A percentile compares a stretch with the other conserved stretches of the same genome.
Evolutionary conservation across 495 filamentous ascomycete genomes (phyloP).

Genomic region (Penicillium soppii): DNA sequence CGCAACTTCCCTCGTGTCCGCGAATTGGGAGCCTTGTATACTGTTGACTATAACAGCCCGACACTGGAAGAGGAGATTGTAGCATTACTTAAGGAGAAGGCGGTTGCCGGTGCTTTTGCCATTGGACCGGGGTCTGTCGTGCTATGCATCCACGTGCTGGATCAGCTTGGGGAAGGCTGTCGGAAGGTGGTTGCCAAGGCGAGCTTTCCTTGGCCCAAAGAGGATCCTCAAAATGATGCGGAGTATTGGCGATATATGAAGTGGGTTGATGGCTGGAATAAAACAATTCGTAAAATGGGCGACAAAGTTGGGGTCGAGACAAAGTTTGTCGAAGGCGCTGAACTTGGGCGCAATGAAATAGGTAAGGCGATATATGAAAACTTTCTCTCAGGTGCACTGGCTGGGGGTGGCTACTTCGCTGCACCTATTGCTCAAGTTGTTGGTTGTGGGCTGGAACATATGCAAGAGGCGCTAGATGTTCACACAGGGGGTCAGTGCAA

Average conservation of each 20-base stretch:
- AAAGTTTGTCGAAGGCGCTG: constrained; percentile 1
- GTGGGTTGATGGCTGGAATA: background rate
- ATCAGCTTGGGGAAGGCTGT: background rate
- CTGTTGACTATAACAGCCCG: constrained; percentile 30
- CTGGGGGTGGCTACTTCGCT: constrained; percentile 11
- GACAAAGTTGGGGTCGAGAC: background rate
- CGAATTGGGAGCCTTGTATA: constrained; percentile 24
- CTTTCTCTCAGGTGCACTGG: constrained; percentile 41
- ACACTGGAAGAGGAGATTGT: background rate
- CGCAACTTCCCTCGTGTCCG: constrained; percentile 30
- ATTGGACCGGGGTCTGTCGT: constrained; percentile 1
- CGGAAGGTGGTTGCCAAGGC: constrained; percentile 7
- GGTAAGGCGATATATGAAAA: constrained; percentile 29
- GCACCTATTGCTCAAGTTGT: constrained; percentile 36
- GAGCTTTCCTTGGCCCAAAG: background rate
- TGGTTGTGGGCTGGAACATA: constrained; percentile 39
- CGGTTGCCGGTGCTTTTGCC: constrained; percentile 7
- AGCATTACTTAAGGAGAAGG: background rate
- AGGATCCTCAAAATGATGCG: background rate
- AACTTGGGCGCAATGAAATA: background rate
- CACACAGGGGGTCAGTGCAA: constrained; percentile 35
- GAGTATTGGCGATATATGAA: constrained; percentile 2
- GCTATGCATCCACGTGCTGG: constrained; percentile 1
- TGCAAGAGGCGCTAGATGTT: constrained; percentile 40
- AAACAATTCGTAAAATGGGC: background rate